A percentile compares a stretch with the other conserved stretches of the same genome.
phyloP scores from a whole-genome alignment of 305 asterid genomes.

The Withania somnifera region DNA sequence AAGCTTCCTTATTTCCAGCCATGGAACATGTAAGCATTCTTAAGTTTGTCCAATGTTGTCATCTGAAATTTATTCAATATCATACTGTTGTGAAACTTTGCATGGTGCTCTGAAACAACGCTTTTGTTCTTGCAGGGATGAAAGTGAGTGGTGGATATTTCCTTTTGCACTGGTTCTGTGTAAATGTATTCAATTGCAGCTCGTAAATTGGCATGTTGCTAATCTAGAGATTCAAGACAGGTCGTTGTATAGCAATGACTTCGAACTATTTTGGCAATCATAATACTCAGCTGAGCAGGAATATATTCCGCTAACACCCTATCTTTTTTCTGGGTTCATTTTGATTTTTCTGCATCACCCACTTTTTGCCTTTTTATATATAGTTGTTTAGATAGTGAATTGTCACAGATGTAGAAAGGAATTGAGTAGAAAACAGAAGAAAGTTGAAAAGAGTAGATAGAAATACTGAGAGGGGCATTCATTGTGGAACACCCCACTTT shows the following conservation, averaged over 20 bases:
- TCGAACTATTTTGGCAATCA: slow-evolving; percentile 82
- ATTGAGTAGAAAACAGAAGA: slow-evolving; percentile 14
- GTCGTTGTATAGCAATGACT: slow-evolving; percentile 84
- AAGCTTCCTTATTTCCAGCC: slow-evolving; percentile 75
- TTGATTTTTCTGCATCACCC: slow-evolving; percentile 17
- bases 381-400: slow-evolving; percentile 26
- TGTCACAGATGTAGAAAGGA: slow-evolving; percentile 44
- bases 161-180: slow-evolving; percentile 75
- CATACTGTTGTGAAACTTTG: background rate
- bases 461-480: slow-evolving; percentile 25
- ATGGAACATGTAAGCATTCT: slow-evolving; percentile 74
- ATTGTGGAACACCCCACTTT: slow-evolving; percentile 28
- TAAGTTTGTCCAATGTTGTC: background rate
- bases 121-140: slow-evolving; percentile 57
- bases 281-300: slow-evolving; percentile 24
- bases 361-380: slow-evolving; percentile 9
- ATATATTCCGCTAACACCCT: slow-evolving; percentile 43
- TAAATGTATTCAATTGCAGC: slow-evolving; percentile 83
- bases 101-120: background rate
- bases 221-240: slow-evolving; percentile 96
- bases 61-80: background rate
- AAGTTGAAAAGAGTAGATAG: slow-evolving; percentile 23
- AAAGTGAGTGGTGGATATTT: slow-evolving; percentile 98
- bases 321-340: slow-evolving; percentile 46
- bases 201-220: slow-evolving; percentile 91